Evolutionary conservation across 2,329 filamentous ascomycete genomes (phyloP), one percentile per base, ranked within the genome.

Genomic region (Alternaria viburni): DNA sequence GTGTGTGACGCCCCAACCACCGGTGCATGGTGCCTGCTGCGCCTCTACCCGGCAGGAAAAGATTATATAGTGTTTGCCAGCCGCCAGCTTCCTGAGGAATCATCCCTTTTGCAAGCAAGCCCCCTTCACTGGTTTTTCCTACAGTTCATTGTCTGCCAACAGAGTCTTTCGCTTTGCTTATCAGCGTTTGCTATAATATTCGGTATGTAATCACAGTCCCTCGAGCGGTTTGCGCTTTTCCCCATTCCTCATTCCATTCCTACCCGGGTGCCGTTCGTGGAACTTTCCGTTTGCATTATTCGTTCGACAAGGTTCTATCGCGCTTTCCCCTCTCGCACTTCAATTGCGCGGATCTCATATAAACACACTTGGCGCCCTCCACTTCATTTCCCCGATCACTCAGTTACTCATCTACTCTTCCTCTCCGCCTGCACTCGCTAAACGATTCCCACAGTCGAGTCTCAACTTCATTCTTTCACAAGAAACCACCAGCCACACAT

Each of bases 1-100:
- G 47, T 32, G 61, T 64, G 64, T 54, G 52, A 59, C 65, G 51
- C 50, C 59, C 66, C 64, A 69, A 64, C 66, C 64, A 57, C 66
- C 57, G 57, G 49, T 52, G 49, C 49, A 21, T 41, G 49, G 36
- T 32, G 41, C 59, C 61, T 58, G 61, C 68, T 65, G 68, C 57
- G 68, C 68, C 63, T 64, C 61, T 47, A 47, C 30, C 25, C 36
- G 51, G 13, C 49, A 54, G 25, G n/a, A 21, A 21, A 13, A 41
- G 26, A 55, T 54, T 66, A 64, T 70, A 70, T 70, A 67, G 60
- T 57, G 58, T 61, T 65, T 66, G 56, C 59, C 46, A 54, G 49
- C 62, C 58, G 52, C 57, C 54, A n/a, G 13, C 23, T 23, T 55
- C 19, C 41, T 46, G 51, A 36, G 45, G 51, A 57, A 32, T 12